Conservation (phyloP, 352 stramenopile species). For the Phytophthora macrochlamydospora region DNA sequence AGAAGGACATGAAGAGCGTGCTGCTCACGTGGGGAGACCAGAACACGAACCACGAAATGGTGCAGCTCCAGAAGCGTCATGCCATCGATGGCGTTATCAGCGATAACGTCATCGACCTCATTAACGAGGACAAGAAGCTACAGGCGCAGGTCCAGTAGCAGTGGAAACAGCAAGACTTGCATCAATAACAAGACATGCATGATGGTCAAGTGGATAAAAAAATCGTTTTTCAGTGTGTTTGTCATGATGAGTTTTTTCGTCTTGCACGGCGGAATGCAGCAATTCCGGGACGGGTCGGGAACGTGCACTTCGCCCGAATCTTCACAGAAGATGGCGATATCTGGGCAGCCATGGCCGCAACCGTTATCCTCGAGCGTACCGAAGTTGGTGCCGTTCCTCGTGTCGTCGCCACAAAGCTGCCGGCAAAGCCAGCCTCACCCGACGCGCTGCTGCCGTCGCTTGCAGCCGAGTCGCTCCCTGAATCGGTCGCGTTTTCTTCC, state of each 20-base stretch:
- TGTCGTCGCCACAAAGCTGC: too few species aligned
- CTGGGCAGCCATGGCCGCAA: constrained; percentile 26
- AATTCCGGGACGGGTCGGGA: constrained; percentile 38
- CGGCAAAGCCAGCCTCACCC: neutral
- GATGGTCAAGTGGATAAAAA: too few species aligned
- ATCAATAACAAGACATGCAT: neutral
- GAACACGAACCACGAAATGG: constrained; percentile 75
- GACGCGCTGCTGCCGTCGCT: constrained; percentile 3
- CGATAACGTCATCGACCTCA: constrained; percentile 84
- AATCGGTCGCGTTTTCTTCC: constrained; percentile 10
- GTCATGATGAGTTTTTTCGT: too few species aligned
- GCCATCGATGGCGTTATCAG: constrained; percentile 82
- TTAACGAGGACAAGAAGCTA: constrained; percentile 52
- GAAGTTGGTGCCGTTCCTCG: constrained; percentile 4
- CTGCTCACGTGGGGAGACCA: constrained; percentile 81
- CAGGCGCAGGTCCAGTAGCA: constrained; percentile 15
- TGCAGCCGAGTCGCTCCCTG: constrained; percentile 6
- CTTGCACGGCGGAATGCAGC: neutral
- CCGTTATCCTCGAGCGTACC: constrained; percentile 8
- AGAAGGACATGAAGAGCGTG: constrained; percentile 41
- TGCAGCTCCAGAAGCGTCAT: constrained; percentile 73
- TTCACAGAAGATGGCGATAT: constrained; percentile 43
- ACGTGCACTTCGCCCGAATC: constrained; percentile 15
- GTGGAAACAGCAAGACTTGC: neutral
- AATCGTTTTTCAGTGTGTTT: too few species aligned